Evolutionary conservation across 1,139 yeast genomes (phyloP).

Genomic region (Hanseniaspora gamundiae): DNA sequence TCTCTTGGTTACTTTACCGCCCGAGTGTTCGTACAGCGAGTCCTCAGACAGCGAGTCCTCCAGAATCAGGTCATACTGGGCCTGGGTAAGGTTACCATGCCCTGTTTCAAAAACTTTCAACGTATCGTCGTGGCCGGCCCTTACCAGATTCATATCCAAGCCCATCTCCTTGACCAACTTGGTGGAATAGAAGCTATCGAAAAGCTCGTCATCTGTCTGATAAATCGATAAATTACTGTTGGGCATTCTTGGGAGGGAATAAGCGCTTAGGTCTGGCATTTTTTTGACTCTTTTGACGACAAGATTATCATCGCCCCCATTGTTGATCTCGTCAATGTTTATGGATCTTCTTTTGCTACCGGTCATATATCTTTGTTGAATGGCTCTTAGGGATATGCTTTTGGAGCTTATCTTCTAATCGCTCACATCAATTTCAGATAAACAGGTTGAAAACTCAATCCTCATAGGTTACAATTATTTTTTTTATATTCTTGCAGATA

Average conservation of each 20-base stretch:
- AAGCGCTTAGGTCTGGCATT: background rate
- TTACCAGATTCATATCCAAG: background rate
- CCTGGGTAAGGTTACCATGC: constrained; percentile 20
- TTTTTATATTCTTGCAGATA: too few species aligned
- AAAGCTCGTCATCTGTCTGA: background rate
- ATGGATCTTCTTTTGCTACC: too few species aligned
- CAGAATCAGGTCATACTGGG: constrained; percentile 16
- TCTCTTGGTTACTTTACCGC: constrained; percentile 11
- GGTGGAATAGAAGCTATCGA: background rate
- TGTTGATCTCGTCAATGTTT: too few species aligned
- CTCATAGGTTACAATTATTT: too few species aligned
- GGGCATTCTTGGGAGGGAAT: background rate
- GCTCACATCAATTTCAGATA: too few species aligned
- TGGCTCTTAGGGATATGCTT: too few species aligned
- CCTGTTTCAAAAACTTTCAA: constrained; percentile 14
- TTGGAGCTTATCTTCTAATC: too few species aligned
- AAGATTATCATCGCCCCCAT: too few species aligned
- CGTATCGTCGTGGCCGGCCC: background rate
- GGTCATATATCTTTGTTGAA: too few species aligned
- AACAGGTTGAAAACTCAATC: too few species aligned
- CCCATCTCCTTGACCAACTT: background rate
- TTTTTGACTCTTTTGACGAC: background rate
- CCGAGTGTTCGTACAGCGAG: constrained; percentile 13
- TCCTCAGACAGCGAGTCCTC: constrained; percentile 14
- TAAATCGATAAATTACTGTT: background rate